Evolutionary conservation across 2,329 filamentous ascomycete species (phyloP).

Genomic region (Trichoderma polysporum): DNA sequence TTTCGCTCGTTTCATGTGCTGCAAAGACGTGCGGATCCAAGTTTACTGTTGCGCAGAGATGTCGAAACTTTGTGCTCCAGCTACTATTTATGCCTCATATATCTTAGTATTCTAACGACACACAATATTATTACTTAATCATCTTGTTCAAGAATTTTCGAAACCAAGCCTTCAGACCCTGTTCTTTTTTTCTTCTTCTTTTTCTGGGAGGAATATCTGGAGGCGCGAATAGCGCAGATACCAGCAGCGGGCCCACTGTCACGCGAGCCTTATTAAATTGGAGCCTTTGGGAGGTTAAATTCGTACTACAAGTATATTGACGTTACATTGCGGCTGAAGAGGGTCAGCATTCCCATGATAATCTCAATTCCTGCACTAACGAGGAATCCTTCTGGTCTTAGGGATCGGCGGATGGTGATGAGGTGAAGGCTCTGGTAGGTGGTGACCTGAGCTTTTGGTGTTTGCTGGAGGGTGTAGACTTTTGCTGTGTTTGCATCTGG

Average conservation of each 20-base stretch:
- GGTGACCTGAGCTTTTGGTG: background rate
- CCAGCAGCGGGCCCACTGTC: background rate
- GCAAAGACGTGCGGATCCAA: background rate
- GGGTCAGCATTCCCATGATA: background rate
- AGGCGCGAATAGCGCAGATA: background rate
- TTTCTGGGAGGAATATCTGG: background rate
- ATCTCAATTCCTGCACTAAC: background rate
- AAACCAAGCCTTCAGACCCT: background rate
- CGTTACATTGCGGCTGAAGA: conserved; percentile 16
- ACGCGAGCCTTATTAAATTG: background rate
- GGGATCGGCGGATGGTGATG: too few species aligned
- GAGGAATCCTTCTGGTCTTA: background rate
- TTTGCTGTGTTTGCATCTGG: background rate
- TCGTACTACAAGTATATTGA: conserved; percentile 3
- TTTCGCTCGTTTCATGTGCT: background rate
- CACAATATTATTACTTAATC: background rate
- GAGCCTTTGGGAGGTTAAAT: background rate
- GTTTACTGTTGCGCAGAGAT: background rate
- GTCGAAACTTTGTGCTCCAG: background rate
- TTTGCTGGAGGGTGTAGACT: too few species aligned
- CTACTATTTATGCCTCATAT: background rate
- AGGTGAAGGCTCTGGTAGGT: too few species aligned
- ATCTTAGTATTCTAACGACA: background rate
- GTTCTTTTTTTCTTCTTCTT: background rate
- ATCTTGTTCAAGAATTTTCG: background rate